A percentile compares a stretch with the other conserved stretches of the same genome.
phyloP scores from a whole-genome alignment of 2,329 filamentous ascomycete genomes.

The Aspergillus pseudoglaucus region DNA sequence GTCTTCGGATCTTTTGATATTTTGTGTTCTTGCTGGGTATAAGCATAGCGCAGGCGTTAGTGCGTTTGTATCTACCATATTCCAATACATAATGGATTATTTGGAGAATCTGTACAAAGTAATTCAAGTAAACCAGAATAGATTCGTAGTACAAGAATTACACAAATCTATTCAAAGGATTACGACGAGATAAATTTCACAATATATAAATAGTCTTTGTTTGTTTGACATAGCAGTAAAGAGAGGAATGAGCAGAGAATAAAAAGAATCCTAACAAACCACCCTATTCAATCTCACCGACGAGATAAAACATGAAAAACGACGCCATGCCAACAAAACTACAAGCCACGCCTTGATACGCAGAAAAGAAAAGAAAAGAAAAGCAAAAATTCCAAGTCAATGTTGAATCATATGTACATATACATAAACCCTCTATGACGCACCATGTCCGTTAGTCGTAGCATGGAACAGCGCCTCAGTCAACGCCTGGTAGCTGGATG shows the following conservation, averaged over 20 bases:
- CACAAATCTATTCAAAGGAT: not conserved
- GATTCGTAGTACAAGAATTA: not conserved
- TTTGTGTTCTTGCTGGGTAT: conserved; percentile 11
- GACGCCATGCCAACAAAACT: no score
- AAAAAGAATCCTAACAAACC: no score
- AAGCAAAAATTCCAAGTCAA: conserved; percentile 1
- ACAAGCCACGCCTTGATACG: not conserved
- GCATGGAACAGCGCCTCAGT: conserved; percentile 36
- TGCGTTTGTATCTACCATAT: not conserved
- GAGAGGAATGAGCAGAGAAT: not conserved
- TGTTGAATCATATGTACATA: conserved; percentile 12
- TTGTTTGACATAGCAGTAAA: not conserved
- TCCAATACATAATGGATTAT: not conserved
- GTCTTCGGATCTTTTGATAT: conserved; percentile 10
- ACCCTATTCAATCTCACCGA: no score
- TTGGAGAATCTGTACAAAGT: not conserved
- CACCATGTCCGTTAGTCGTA: conserved; percentile 26
- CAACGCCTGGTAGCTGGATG: conserved; percentile 49
- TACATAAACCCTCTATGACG: conserved; percentile 10
- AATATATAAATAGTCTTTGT: not conserved
- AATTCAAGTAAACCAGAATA: not conserved
- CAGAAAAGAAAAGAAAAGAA: not conserved
- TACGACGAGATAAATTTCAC: no score
- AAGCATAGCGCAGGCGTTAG: conserved; percentile 42
- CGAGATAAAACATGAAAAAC: no score